Evolutionary conservation across 1,139 yeast genomes (phyloP), one percentile per base, ranked within the genome.

Genomic region (Meyerozyma elateridarum): DNA sequence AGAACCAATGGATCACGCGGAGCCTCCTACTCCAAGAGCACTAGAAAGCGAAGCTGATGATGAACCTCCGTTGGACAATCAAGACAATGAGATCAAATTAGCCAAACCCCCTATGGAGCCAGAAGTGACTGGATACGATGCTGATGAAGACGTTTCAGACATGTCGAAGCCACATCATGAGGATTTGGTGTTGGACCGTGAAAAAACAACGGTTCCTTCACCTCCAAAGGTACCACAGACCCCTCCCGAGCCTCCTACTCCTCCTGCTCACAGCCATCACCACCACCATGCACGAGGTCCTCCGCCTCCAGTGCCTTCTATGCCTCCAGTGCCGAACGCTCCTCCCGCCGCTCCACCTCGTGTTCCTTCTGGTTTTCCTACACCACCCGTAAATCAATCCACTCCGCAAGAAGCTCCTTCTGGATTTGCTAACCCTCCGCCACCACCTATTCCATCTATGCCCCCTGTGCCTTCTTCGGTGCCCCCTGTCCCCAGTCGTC

Each of bases 81-180:
- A 31, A n/a, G 42, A 38, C n/a, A 34, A 41, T 25, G 29, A 41
- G 15, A 36, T 44, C 31, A 37, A 37, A 17, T 29, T 28, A 19
- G 34, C 37, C 6, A 34, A 30, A 18, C 36, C 30, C 8, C 36
- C 31, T 12, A 12, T 52, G 4, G 70, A 63, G 6, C 36, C 49
- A 2, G 70, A 62, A 37, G 52, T 49, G 5, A 54, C 70, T 4
- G 73, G 72, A 0, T 67, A 66, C 38, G 73, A 67, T 24, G 71
- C 74, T 2, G 73, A 65, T 38, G 70, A 58, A 34, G 73, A 67
- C 34, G 44, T 56, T 15, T 63, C 70, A 7, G 71, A 64, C 40
- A 46, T 51, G 25, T 18, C 14, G 15, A 14, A 14, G 9, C 8
- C 25, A n/a, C n/a, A 13, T 9, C 25, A 22, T 13, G 11, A 4